Evolutionary conservation across 2,329 filamentous ascomycete genomes (phyloP), one percentile per base, ranked within the genome.

Genomic region (Dactylellina drechsleri): DNA sequence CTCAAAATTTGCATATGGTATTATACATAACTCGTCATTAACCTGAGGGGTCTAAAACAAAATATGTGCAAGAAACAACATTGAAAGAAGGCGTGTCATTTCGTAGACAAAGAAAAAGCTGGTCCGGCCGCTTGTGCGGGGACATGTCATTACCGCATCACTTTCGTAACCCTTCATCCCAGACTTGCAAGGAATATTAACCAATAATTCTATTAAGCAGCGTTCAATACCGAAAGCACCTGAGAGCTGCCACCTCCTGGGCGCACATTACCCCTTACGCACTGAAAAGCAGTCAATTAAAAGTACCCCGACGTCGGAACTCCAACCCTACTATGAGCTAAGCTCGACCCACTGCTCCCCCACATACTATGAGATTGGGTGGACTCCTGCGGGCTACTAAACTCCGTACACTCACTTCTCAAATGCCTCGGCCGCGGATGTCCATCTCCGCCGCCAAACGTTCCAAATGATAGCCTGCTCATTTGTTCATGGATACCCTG

Each of bases 401-500:
- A 41, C 36, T 62, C 71, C 36, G 36, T 31, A 47, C 71, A 68
- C 3, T 23, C 50, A 26, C 59, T 52, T 31, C 71, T 65, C 20
- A 64, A 64, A 49, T 65, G 59, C 53, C 41, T 71, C 31, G 58
- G 23, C 36, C 50, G 50, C 2, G 43, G 16, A 36, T 36, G 31
- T 5, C 31, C 31, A 36, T 36, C 31, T 36, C 31, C 31, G 36
- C 43, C 54, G 23, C 71, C 71, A 56, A 75, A 75, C 0, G 71
- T 75, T 2, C 57, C 64, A 43, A 75, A 75, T 12, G 71, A 75
- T n/a, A 75, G 31, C 16, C 65, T 64, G 20, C 64, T 68, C 2
- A 75, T 64, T 31, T 75, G 71, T 2, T 68, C 64, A 18, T 67
- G 58, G 8, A 75, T 54, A 12, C 66, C 66, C n/a, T 71, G 59